Evolutionary conservation across 1,284 basidiomycete genomes (phyloP).

Genomic region (Moniliella sp.): DNA sequence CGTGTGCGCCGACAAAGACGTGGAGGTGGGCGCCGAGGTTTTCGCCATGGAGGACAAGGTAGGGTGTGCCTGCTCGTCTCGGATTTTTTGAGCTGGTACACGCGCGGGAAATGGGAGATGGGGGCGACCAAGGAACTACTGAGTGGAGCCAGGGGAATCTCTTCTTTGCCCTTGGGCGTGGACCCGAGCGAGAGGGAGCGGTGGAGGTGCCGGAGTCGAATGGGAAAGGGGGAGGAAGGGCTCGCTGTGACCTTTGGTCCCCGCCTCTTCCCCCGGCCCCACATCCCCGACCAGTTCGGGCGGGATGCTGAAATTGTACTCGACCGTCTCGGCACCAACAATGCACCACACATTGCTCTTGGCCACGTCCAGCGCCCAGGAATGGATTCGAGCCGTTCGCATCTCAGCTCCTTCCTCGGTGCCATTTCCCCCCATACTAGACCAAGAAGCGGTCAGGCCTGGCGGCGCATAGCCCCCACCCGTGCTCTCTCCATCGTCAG

Average conservation of each 20-base stretch:
- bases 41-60: slow-evolving; percentile 67
- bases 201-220: slow-evolving; percentile 27
- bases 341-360: slow-evolving; percentile 72
- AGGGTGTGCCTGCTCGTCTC: too few species aligned
- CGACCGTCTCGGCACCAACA: slow-evolving; percentile 53
- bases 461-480: too few species aligned
- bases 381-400: slow-evolving; percentile 6
- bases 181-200: slow-evolving; percentile 34
- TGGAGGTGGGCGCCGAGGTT: slow-evolving; percentile 63
- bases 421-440: slow-evolving; percentile 5
- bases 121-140: slow-evolving; percentile 47
- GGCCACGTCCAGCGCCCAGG: slow-evolving; percentile 15
- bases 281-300: slow-evolving; percentile 15
- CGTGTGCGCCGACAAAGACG: slow-evolving; percentile 70
- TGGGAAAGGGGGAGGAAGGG: slow-evolving; percentile 10
- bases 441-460: too few species aligned
- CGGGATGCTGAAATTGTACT: slow-evolving; percentile 3
- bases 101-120: slow-evolving; percentile 37
- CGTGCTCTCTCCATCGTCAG: too few species aligned
- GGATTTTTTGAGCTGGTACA: slow-evolving; percentile 40
- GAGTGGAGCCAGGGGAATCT: slow-evolving; percentile 3
- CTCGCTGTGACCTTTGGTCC: slow-evolving; percentile 5
- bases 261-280: slow-evolving; percentile 9
- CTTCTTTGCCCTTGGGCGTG: slow-evolving; percentile 52
- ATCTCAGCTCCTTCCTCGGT: slow-evolving; percentile 13